A percentile compares a stretch with the other conserved stretches of the same genome.
Conservation (phyloP, 176 grass and related monocot species). For the sorghum (Sorghum bicolor) region Sorghum_bicolor_NCBIv3 NC_012873.2:63797001-63797500, state of each 20-base stretch:
- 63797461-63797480: background rate
- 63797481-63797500: background rate
- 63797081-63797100: background rate
- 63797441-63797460: background rate
- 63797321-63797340: background rate
- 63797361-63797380: background rate
- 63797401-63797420: background rate
- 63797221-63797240: conserved; percentile 24
- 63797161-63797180: background rate
- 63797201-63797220: conserved; percentile 4
- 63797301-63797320: background rate
- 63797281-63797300: conserved; percentile 18
- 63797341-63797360: background rate
- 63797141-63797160: background rate
- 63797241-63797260: background rate
- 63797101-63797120: conserved; percentile 5
- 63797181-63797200: background rate
- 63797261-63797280: conserved; percentile 29
- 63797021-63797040: too few species aligned
- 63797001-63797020: too few species aligned
- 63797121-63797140: background rate
- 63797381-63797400: background rate
- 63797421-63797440: background rate
- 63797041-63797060: too few species aligned
- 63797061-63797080: background rate